Base-by-base conservation (phyloP, 2,329 filamentous ascomycete genomes). In the Fusarium sp. region DNA sequence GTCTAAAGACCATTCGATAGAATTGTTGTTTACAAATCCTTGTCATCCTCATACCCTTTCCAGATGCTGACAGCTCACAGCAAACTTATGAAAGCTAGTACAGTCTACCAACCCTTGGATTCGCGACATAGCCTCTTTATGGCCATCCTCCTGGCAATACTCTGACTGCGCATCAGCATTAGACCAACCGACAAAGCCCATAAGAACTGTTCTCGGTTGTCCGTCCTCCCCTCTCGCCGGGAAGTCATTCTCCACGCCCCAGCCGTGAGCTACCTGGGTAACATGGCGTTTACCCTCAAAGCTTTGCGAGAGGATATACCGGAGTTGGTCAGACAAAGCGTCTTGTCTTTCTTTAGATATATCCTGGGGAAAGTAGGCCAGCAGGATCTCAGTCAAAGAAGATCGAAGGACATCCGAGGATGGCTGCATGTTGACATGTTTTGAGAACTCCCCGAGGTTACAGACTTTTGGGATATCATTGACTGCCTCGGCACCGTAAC, bases 381-480 rank as follows among this genome's bases (percentile, higher is more conserved):
- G 24, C 13, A 64, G 11, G 1, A 60, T 8, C 9, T 67, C 51
- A 0, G 58, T 51, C 3, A 52, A 3, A 22, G 49, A 20, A 6
- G 53, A 56, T 1, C 2, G n/a, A 17, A 68, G 40, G 24, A 57
- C 11, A 11, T 54, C 44, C 1, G 66, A 67, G 2, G 63, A 67
- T 1, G 66, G 66, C 4, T 13, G 2, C 42, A 67, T 52, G 1
- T 28, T 26, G 28, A 67, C 22, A 20, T 68, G 66, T 10, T 64
- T 68, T 2, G 54, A 11, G 1, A 67, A 57, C 18, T 68, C 66
- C 10, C 45, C 50, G 49, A 45, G 24, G 0, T 58, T 68, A 11
- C 53, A 63, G 10, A 68, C 53, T 15, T 68, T 67, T 18, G 63
- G 58, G 11, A 67, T 34, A 1, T 67, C 63, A 8, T 56, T 55